A percentile compares a stretch with the other conserved stretches of the same genome.
These are phyloP conservation scores for Durotheca rogersii DNA, from an alignment of 495 filamentous ascomycete genomes.

Conservation along the genomic window DNA sequence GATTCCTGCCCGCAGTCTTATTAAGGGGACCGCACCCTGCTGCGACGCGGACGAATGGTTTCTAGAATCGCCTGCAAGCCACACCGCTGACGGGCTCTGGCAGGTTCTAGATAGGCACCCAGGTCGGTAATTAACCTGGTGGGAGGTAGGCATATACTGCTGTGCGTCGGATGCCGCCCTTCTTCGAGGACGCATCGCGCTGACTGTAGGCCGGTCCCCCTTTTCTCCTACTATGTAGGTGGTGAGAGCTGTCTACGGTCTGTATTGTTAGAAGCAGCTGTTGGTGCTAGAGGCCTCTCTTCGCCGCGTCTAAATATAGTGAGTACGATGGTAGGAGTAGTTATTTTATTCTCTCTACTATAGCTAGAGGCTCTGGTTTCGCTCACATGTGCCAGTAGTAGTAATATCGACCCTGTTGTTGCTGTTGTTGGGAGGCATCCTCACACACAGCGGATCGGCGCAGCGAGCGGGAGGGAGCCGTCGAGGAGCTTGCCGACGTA, in stretches of 20 bases:
- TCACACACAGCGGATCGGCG: slow-evolving; percentile 4
- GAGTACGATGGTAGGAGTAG: slow-evolving; percentile 2
- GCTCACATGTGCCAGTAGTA: too few species aligned
- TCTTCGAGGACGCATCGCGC: too few species aligned
- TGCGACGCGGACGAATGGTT: slow-evolving; percentile 9
- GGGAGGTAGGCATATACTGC: too few species aligned
- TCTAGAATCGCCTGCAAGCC: neutral
- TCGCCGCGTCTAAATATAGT: slow-evolving; percentile 31
- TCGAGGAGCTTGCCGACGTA: too few species aligned
- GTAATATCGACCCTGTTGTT: slow-evolving; percentile 7
- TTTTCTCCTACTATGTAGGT: too few species aligned
- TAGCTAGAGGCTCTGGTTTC: neutral
- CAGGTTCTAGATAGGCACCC: slow-evolving; percentile 5
- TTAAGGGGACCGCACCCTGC: slow-evolving; percentile 2
- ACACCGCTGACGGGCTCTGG: neutral
- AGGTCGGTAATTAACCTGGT: too few species aligned
- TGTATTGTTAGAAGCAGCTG: too few species aligned
- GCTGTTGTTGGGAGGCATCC: neutral
- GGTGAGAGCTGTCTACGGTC: too few species aligned
- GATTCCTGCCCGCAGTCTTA: too few species aligned
- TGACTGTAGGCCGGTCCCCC: slow-evolving; percentile 1
- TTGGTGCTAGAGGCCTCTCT: slow-evolving; percentile 1
- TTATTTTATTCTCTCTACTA: neutral
- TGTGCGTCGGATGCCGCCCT: too few species aligned
- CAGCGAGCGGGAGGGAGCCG: too few species aligned